Base-by-base conservation (phyloP, 306 rosid genomes). In the Vigna reflexopilosa region DNA sequence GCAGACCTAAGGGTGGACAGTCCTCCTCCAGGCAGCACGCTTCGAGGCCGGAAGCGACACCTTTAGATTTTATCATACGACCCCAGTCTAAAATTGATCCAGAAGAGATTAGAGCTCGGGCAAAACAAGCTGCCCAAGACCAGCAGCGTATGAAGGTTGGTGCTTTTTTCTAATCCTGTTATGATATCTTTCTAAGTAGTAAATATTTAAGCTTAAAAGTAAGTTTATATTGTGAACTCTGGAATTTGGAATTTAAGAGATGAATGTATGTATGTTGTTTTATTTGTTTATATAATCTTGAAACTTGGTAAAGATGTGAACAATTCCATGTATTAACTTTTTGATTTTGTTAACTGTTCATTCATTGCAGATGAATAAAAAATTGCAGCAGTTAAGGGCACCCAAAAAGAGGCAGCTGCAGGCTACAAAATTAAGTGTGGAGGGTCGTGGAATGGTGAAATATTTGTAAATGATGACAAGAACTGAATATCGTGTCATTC, bases 51-150 rank as follows among this genome's bases (percentile, higher is more conserved):
- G 99, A 93, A 86, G 99, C 99, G 51, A 91, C 97, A 20, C 99
- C 98, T 4, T 76, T 96, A 89, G 99, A 96, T 90, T 96, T 93
- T 82, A 67, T 96, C 66, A 87, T 96, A 74, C 98, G 97, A 0
- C 99, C 98, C 62, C 97, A 87, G 63, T 94, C 98, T 67, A 94
- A 92, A 87, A 83, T 94, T 83, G 98, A 94, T 70, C 97, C 97
- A 5, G 98, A 94, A 40, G 97, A 92, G 90, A 54, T 94, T 77
- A 88, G 97, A 79, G 98, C 97, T 19, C 90, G 97, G 7, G 90
- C 96, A 59, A 94, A 94, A 79, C 89, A 83, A 80, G 92, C 89
- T 15, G 77, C 86, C 15, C 98, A 89, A 67, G 98, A 92, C 88
- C 98, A 92, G 87, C 93, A 89, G 65, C 95, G 95, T 2, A 71